phyloP scores from a whole-genome alignment of 495 filamentous ascomycete species.

The Aspergillus baeticus region DNA sequence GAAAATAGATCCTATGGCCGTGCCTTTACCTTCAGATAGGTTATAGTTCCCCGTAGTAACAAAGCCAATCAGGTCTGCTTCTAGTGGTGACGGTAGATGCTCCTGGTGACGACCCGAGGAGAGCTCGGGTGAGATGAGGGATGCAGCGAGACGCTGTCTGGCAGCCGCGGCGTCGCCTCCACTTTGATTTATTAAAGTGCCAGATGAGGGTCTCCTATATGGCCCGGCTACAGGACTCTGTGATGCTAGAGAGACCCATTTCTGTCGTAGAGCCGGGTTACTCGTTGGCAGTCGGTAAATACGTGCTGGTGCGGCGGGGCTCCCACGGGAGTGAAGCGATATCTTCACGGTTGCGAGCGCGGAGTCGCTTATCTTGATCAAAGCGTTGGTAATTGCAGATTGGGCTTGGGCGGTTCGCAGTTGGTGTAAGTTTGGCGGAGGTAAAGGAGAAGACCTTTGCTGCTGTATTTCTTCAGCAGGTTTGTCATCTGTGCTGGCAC shows the following conservation, averaged over 20 bases:
- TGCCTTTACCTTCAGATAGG: slow-evolving; percentile 71
- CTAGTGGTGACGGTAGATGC: slow-evolving; percentile 66
- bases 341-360: slow-evolving; percentile 59
- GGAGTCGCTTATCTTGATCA: slow-evolving; percentile 18
- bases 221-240: slow-evolving; percentile 3
- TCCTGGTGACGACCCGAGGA: slow-evolving; percentile 40
- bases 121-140: slow-evolving; percentile 39
- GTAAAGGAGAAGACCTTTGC: slow-evolving; percentile 6
- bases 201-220: slow-evolving; percentile 20
- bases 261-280: slow-evolving; percentile 42
- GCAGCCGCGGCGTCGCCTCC: slow-evolving; percentile 27
- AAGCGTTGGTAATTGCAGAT: slow-evolving; percentile 13
- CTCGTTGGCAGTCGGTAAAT: slow-evolving; percentile 67
- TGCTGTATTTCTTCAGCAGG: not conserved
- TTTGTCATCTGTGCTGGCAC: not conserved
- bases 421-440: slow-evolving; percentile 33
- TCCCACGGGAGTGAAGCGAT: slow-evolving; percentile 57
- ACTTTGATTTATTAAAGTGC: slow-evolving; percentile 5
- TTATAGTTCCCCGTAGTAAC: slow-evolving; percentile 86
- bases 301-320: slow-evolving; percentile 60
- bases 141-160: slow-evolving; percentile 53
- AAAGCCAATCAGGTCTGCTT: slow-evolving; percentile 84
- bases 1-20: slow-evolving; percentile 71
- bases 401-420: slow-evolving; percentile 9
- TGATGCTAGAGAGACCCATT: slow-evolving; percentile 50